Base-by-base conservation (phyloP, 208 protist species). In the Acanthamoeba castellanii region DNA sequence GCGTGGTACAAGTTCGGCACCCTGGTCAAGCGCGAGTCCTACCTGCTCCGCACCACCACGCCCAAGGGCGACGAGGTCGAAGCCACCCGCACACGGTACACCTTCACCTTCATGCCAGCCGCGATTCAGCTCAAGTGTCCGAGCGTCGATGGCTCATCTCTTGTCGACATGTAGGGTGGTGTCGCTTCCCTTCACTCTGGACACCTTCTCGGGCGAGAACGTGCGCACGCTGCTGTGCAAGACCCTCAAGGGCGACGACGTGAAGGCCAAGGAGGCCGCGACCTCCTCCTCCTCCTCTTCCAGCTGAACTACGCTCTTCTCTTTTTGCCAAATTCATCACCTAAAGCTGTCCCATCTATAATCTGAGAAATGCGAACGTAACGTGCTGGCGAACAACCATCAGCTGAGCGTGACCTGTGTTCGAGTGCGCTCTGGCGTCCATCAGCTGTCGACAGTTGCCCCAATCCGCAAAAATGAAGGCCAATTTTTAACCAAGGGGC, bases 1-100 rank as follows among this genome's bases (percentile, higher is more conserved):
- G 52, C 37, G 9, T 96, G 95, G 95, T 96, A 94, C 61, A 95
- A 78, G 78, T 96, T 70, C 45, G 95, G 95, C 57, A 91, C 91
- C 0, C 94, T 87, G 42, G 14, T 96, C 22, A 96, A 96, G 64
- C 94, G 91, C 52, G 70, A 96, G 47, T 70, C 32, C 27, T 92
- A 72, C 42, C 66, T 64, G 0, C 84, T 96, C 25, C 57, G 55
- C 8, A 84, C 94, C 16, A 55, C 66, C 13, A 81, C 50, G 20
- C 84, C 82, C 50, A 34, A 66, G 25, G 61, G 55, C 14, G 30
- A 59, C 9, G 64, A 25, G 34, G 45, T 95, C 32, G 22, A 64
- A 11, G 37, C 66, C 14, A 13, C 84, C 0, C 37, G 95, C 64
- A 82, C 95, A 20, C 22, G 50, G 45, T 78, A 78, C 70, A 5